These are phyloP conservation scores for Pelargonium cotyledonis DNA, from an alignment of 441 rosid genomes.

Conservation along the genomic window DNA sequence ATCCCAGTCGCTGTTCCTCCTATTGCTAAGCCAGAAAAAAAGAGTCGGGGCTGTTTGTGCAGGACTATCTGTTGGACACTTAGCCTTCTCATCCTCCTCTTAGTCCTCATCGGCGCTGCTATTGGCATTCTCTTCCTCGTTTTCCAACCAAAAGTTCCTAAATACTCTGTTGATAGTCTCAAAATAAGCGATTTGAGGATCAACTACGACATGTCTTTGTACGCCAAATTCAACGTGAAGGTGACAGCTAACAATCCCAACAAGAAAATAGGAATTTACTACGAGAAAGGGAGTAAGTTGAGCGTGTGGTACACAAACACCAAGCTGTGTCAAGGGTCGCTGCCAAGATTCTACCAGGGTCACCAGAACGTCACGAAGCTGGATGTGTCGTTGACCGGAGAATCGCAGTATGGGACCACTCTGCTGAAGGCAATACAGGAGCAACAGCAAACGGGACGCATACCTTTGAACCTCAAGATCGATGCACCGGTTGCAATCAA, in stretches of 20 bases:
- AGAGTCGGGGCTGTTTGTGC: constrained; percentile 30
- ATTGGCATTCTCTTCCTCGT: constrained; percentile 36
- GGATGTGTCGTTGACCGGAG: constrained; percentile 36
- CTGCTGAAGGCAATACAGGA: constrained; percentile 47
- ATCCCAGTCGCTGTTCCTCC: constrained; percentile 23
- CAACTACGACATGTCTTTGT: constrained; percentile 39
- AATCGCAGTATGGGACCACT: constrained; percentile 34
- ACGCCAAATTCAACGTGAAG: constrained; percentile 42
- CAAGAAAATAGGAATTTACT: constrained; percentile 49
- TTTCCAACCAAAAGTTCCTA: constrained; percentile 46
- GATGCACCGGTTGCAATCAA: constrained; percentile 41
- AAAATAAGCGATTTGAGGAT: constrained; percentile 43
- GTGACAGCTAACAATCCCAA: constrained; percentile 57
- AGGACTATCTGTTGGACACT: constrained; percentile 42
- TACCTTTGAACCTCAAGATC: constrained; percentile 49
- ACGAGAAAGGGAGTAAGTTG: constrained; percentile 42
- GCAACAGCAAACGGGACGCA: constrained; percentile 48
- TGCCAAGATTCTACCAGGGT: constrained; percentile 59
- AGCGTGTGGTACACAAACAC: constrained; percentile 42
- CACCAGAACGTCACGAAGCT: constrained; percentile 46
- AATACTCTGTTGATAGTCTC: constrained; percentile 40
- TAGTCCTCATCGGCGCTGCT: constrained; percentile 31
- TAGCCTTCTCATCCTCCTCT: constrained; percentile 29
- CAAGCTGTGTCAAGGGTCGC: constrained; percentile 44
- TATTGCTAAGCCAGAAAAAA: constrained; percentile 16